Percentiles rank a stretch among this genome's conserved stretches.
Evolutionary conservation across 306 rosid genomes (phyloP).

Genomic region (Trichosanthes cucumerina): DNA sequence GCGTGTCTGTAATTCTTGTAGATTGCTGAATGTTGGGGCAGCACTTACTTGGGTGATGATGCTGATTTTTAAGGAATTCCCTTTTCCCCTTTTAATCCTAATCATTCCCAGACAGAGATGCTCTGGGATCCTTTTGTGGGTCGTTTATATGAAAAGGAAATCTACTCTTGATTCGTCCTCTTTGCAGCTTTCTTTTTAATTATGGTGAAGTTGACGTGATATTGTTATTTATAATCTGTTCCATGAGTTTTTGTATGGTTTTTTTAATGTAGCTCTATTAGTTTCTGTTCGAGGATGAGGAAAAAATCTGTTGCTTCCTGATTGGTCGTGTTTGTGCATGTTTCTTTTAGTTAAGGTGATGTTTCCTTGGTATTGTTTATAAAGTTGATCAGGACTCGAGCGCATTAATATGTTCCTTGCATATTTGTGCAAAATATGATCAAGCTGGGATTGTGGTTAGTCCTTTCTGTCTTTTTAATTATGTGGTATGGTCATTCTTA

Average conservation of each 20-base stretch:
- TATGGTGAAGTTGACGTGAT: not conserved
- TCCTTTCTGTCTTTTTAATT: not conserved
- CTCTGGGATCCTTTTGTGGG: not conserved
- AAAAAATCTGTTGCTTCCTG: not conserved
- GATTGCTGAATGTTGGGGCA: not conserved
- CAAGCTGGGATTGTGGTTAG: constrained; percentile 1
- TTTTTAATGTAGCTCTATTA: not conserved
- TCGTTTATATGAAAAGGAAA: not conserved
- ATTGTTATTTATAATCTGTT: not conserved
- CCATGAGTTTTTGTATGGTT: not conserved
- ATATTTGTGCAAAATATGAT: not conserved
- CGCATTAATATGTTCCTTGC: not conserved
- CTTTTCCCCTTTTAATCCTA: not conserved
- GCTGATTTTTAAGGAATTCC: not conserved
- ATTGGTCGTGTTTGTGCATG: not conserved
- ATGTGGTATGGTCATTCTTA: not conserved
- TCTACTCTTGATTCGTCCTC: not conserved
- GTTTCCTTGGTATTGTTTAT: not conserved
- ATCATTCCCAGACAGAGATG: not conserved
- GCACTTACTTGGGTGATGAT: not conserved
- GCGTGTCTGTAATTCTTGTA: not conserved
- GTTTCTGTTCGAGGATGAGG: not conserved
- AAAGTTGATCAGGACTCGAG: not conserved
- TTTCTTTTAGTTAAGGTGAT: not conserved
- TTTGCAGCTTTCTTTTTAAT: not conserved